Base-by-base conservation (phyloP, 179 eudicot species). In the Gypsophila paniculata region DNA sequence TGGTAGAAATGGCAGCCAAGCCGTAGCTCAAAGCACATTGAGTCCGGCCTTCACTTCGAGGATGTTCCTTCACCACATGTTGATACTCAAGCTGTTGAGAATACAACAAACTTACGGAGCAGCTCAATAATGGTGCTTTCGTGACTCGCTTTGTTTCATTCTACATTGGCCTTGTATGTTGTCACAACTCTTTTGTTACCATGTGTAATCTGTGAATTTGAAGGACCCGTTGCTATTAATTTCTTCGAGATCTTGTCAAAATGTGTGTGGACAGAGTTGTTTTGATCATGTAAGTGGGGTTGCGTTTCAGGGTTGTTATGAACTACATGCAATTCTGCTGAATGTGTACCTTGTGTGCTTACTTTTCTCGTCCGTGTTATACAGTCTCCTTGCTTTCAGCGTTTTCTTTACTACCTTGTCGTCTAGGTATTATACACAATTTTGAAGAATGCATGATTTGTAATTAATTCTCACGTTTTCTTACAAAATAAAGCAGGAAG, bases 1-100 rank as follows among this genome's bases (percentile, higher is more conserved):
- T 80, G 83, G 83, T 72, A 63, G 44, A 60, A 42, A 4, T 22
- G 14, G 58, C 59, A 44, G 55, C 21, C 58, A 61, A 66, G 17
- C 29, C 8, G 2, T 13, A 17, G 9, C 19, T 26, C 29, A 29
- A 60, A 25, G 14, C 52, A n/a, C 19, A 46, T 13, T 12, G 34
- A 8, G 12, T 52, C 63, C 15, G 6, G 13, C 64, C 63, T 52
- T 39, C 60, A 38, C n/a, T 12, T 53, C 49, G 72, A 54, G 21
- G 34, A 26, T 38, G 58, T 54, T 70, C 42, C 26, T 34, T 46
- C 17, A 18, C 22, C 21, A 21, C 21, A 2, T 14, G 19, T 25
- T 22, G 66, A 22, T 68, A 46, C 66, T 68, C 67, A 12, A 46
- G 72, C 58, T 60, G 14, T 22, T 22, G 17, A 39, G 58, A 21